These are phyloP conservation scores for Aspergillus leporis DNA, from an alignment of 495 filamentous ascomycete species.

Conservation along the genomic window DNA sequence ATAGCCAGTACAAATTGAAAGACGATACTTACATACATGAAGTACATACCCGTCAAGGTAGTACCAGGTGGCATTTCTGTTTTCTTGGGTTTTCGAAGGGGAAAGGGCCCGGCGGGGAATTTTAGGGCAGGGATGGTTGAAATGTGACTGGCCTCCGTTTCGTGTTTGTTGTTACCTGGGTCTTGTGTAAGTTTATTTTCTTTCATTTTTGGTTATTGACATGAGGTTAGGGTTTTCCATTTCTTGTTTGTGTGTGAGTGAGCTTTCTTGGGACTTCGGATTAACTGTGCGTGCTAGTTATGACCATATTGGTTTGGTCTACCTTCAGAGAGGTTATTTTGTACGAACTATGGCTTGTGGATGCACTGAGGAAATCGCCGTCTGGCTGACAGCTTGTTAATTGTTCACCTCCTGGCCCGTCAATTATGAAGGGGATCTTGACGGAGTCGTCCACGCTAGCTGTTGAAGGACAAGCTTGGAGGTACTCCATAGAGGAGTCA, in stretches of 20 bases:
- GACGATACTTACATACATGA: conserved; percentile 15
- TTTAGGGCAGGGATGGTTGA: conserved; percentile 11
- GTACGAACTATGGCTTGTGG: not conserved
- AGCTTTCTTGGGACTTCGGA: not conserved
- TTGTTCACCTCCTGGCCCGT: conserved; percentile 40
- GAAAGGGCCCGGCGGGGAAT: conserved; percentile 5
- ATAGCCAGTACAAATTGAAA: not conserved
- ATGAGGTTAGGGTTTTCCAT: not conserved
- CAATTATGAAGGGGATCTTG: conserved; percentile 24
- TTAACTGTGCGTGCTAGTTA: not conserved
- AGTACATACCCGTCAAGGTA: conserved; percentile 13
- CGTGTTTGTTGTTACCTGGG: conserved; percentile 9
- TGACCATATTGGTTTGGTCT: not conserved
- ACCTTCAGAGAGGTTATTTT: not conserved
- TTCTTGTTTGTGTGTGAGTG: not conserved
- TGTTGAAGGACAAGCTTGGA: conserved; percentile 11
- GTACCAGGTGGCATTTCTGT: conserved; percentile 4
- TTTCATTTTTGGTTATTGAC: not conserved
- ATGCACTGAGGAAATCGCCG: not conserved
- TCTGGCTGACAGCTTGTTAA: conserved; percentile 1
- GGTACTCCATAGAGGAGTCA: not conserved
- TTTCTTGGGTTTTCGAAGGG: not conserved
- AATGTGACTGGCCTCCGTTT: conserved; percentile 3
- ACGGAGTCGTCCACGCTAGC: conserved; percentile 2
- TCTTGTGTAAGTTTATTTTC: not conserved